These are phyloP conservation scores for Verticillium zaregamsianum DNA, from an alignment of 2,329 filamentous ascomycete genomes.

Conservation along the genomic window DNA sequence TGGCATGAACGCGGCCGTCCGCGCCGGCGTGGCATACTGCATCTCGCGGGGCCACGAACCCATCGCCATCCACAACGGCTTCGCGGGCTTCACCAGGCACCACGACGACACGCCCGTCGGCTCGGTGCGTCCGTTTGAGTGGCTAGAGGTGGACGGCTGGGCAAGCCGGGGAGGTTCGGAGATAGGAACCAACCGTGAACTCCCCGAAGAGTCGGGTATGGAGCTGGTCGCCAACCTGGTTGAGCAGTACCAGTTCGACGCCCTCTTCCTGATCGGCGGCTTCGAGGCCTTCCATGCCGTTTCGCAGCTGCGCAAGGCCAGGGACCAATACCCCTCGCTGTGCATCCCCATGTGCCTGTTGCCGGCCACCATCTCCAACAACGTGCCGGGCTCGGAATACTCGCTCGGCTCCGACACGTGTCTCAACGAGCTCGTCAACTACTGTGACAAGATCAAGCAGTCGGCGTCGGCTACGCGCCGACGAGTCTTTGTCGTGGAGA, in stretches of 20 bases:
- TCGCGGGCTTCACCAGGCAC: slow-evolving; percentile 88
- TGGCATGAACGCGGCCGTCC: slow-evolving; percentile 96
- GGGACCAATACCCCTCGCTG: slow-evolving; percentile 74
- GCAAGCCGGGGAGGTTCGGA: slow-evolving; percentile 95
- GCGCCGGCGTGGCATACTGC: slow-evolving; percentile 91
- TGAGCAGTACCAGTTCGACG: slow-evolving; percentile 83
- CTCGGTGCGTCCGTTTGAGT: slow-evolving; percentile 79
- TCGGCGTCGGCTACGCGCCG: slow-evolving; percentile 90
- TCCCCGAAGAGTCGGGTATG: slow-evolving; percentile 82
- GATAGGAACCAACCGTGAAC: slow-evolving; percentile 93
- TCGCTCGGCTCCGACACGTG: slow-evolving; percentile 96
- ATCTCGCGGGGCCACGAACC: slow-evolving; percentile 88
- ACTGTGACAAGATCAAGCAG: slow-evolving; percentile 97
- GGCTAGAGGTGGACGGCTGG: slow-evolving; percentile 94
- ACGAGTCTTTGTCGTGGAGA: slow-evolving; percentile 96
- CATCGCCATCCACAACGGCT: slow-evolving; percentile 92
- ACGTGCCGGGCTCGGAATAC: slow-evolving; percentile 96
- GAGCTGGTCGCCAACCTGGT: slow-evolving; percentile 79
- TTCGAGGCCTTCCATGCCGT: slow-evolving; percentile 96
- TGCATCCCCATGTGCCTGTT: slow-evolving; percentile 89
- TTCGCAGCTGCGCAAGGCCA: slow-evolving; percentile 78
- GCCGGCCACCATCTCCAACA: slow-evolving; percentile 98
- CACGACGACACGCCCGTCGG: slow-evolving; percentile 78
- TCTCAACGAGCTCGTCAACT: slow-evolving; percentile 88
- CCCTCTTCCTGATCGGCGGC: slow-evolving; percentile 85